phyloP scores from a whole-genome alignment of 768 basidiomycete genomes.

The Panus rudis region DNA sequence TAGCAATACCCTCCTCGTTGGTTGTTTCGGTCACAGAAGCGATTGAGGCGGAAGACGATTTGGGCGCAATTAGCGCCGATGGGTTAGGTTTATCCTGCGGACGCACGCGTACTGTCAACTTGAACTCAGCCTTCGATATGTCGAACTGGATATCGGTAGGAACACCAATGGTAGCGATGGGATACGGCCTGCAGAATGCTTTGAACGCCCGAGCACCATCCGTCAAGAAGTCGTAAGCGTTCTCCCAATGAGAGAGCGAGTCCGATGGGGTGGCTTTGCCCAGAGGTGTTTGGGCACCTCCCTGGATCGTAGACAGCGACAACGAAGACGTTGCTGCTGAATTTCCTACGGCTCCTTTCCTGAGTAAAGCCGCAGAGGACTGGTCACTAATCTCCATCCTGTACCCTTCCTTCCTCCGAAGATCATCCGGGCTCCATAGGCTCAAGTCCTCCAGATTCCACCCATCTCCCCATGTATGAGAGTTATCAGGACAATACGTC shows the following conservation, averaged over 20 bases:
- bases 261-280: slow-evolving; percentile 14
- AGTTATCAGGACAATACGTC: slow-evolving; percentile 81
- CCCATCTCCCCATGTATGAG: slow-evolving; percentile 87
- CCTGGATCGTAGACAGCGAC: slow-evolving; percentile 29
- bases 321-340: slow-evolving; percentile 26
- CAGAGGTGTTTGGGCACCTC: slow-evolving; percentile 7
- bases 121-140: slow-evolving; percentile 62
- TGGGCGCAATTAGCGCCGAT: slow-evolving; percentile 4
- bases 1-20: slow-evolving; percentile 41
- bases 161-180: slow-evolving; percentile 64
- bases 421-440: slow-evolving; percentile 77
- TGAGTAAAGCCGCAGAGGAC: slow-evolving; percentile 35
- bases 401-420: slow-evolving; percentile 26
- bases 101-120: slow-evolving; percentile 56
- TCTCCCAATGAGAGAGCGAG: slow-evolving; percentile 33
- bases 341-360: slow-evolving; percentile 15
- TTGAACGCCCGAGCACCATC: slow-evolving; percentile 80
- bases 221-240: slow-evolving; percentile 68
- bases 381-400: slow-evolving; percentile 22
- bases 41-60: slow-evolving; percentile 10
- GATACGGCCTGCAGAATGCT: slow-evolving; percentile 84
- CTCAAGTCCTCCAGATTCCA: slow-evolving; percentile 98
- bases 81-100: slow-evolving; percentile 43
- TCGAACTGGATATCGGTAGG: slow-evolving; percentile 69
- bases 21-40: slow-evolving; percentile 14